A percentile compares a stretch with the other conserved stretches of the same genome.
Evolutionary conservation across 2,329 filamentous ascomycete species (phyloP).

Genomic region (Diplodia sapinea): DNA sequence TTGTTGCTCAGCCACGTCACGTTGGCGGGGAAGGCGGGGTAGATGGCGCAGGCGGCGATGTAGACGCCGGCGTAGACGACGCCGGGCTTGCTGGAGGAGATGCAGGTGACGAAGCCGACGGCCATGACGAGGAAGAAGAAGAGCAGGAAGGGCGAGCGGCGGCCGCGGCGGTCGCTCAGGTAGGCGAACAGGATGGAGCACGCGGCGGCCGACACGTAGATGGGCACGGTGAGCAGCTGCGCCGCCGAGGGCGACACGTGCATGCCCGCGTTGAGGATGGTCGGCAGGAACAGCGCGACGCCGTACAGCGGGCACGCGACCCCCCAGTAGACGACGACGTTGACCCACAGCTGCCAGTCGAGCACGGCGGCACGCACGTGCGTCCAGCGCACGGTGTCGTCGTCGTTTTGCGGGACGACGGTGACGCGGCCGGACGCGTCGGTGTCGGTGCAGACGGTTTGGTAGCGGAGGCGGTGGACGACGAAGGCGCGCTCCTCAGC

Average conservation of each 20-base stretch:
- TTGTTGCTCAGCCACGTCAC: constrained; percentile 44
- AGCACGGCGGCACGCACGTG: constrained; percentile 12
- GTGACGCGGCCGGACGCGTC: constrained; percentile 27
- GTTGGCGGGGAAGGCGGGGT: constrained; percentile 42
- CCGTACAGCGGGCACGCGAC: constrained; percentile 43
- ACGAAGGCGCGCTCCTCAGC: constrained; percentile 40
- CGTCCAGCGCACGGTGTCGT: neutral
- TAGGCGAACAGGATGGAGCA: constrained; percentile 37
- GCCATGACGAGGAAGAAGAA: constrained; percentile 45
- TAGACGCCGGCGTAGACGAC: constrained; percentile 49
- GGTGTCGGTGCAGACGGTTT: neutral
- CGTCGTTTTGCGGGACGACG: constrained; percentile 15
- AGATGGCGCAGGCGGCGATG: constrained; percentile 38
- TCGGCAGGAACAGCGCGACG: constrained; percentile 41
- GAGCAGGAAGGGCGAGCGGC: constrained; percentile 40
- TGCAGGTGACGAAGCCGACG: constrained; percentile 53
- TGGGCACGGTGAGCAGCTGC: constrained; percentile 41
- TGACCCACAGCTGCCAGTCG: constrained; percentile 22
- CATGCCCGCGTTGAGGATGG: constrained; percentile 36
- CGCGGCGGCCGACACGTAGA: constrained; percentile 38
- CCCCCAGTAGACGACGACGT: constrained; percentile 21
- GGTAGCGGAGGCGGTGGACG: constrained; percentile 34
- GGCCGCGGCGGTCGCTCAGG: constrained; percentile 39
- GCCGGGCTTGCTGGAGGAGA: constrained; percentile 45
- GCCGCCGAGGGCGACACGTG: constrained; percentile 39